A percentile compares a stretch with the other conserved stretches of the same genome.
These are phyloP conservation scores for Nevesoporus exiguus DNA, from an alignment of 768 basidiomycete genomes.

Conservation along the genomic window DNA sequence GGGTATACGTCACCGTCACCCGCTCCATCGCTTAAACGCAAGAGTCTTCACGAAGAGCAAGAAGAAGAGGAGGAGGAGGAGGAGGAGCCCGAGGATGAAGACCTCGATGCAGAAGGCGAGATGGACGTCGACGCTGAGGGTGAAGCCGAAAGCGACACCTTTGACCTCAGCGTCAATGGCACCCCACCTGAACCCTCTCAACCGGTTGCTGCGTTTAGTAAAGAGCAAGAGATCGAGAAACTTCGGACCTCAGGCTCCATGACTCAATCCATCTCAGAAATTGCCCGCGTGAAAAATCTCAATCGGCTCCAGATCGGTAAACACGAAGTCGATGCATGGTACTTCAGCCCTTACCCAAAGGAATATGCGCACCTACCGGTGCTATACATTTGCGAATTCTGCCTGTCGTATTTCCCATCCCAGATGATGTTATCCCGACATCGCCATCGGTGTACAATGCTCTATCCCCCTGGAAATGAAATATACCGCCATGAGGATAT, in stretches of 20 bases:
- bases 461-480: constrained; percentile 98
- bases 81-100: constrained; percentile 44
- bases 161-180: constrained; percentile 55
- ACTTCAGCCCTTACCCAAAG: constrained; percentile 98
- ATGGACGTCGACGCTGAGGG: constrained; percentile 48
- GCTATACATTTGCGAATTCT: constrained; percentile 98
- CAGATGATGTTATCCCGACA: constrained; percentile 90
- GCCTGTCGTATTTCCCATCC: constrained; percentile 89
- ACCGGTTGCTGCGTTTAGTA: constrained; percentile 72
- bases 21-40: constrained; percentile 63
- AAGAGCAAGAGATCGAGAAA: constrained; percentile 98
- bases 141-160: constrained; percentile 58
- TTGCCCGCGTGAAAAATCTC: constrained; percentile 97
- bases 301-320: constrained; percentile 94
- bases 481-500: constrained; percentile 98
- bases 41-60: constrained; percentile 56
- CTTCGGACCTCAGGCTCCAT: constrained; percentile 96
- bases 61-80: constrained; percentile 65
- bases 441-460: constrained; percentile 82
- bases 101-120: constrained; percentile 45
- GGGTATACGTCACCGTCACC: constrained; percentile 55
- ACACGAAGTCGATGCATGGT: constrained; percentile 99
- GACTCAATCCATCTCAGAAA: constrained; percentile 98
- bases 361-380: constrained; percentile 96
- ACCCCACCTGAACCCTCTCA: constrained; percentile 47